phyloP scores from a whole-genome alignment of 805 yeast genomes.

The Lachancea waltii region DNA sequence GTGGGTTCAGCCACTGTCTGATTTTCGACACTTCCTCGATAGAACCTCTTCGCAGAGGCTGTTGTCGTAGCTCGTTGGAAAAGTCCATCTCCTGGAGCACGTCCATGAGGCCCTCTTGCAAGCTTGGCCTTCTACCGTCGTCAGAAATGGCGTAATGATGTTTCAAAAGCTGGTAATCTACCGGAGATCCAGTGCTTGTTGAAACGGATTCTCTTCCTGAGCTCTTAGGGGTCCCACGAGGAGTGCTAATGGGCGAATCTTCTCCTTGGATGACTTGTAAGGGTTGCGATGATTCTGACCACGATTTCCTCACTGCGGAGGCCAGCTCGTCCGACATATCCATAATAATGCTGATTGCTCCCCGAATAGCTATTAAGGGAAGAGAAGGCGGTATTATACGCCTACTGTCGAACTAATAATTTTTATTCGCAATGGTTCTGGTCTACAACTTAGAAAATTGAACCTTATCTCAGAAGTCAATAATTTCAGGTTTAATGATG shows the following conservation, averaged over 20 bases:
- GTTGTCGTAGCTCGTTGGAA: conserved; percentile 1
- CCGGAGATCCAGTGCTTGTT: background rate
- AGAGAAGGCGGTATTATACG: no score
- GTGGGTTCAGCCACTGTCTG: conserved; percentile 30
- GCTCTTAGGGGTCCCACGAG: conserved; percentile 7
- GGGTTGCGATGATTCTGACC: conserved; percentile 21
- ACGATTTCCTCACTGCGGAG: conserved; percentile 29
- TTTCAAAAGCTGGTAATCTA: conserved; percentile 8
- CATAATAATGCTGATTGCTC: background rate
- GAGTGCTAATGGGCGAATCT: conserved; percentile 8
- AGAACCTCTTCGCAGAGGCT: conserved; percentile 23
- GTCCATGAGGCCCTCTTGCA: conserved; percentile 4
- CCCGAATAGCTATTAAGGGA: background rate
- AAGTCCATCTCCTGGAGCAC: conserved; percentile 6
- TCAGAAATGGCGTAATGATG: conserved; percentile 10
- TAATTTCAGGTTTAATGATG: background rate
- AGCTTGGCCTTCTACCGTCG: conserved; percentile 3
- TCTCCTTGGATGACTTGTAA: background rate
- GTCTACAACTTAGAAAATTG: background rate
- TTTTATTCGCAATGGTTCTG: no score
- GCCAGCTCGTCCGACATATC: conserved; percentile 26
- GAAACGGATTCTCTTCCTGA: conserved; percentile 2
- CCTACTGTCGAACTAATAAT: no score
- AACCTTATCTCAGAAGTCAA: background rate
- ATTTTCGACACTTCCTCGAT: conserved; percentile 31